Evolutionary conservation across 192 early-diverging fungal species (phyloP), one percentile per base, ranked within the genome.

Genomic region (Coemansia sp.): DNA sequence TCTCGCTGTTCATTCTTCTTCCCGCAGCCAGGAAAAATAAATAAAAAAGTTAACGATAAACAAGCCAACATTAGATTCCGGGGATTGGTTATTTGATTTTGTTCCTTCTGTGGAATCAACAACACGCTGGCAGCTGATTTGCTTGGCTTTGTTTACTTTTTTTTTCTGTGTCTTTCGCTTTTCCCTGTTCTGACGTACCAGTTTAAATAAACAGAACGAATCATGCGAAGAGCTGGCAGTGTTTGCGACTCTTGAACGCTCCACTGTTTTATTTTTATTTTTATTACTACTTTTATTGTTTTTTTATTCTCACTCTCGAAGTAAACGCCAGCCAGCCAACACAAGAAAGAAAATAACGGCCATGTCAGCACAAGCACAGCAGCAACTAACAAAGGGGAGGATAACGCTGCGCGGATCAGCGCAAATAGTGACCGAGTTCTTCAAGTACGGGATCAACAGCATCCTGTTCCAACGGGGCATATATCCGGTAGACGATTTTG

Each of bases 401-500:
- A 94, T 97, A 74, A 92, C 90, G 3, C 83, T 97, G n/a, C 78
- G 87, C 45, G 95, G 95, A 9, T 95, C 94, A 6, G 90, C 93
- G 5, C 86, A 86, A 41, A 90, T 93, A 45, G 90, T 97, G 10
- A 85, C 90, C 26, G 92, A 95, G 84, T 97, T 94, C 78, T 97
- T 97, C 82, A 91, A 90, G 71, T 93, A 88, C 49, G 85, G 89
- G 47, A 84, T 94, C 59, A 94, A 93, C 82, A 93, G 92, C 70
- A 92, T 98, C 36, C 86, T 98, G 32, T 97, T 91, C 71, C 94
- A 95, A 73, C 89, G 96, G 47, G 94, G 89, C 9, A 76, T 98
- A n/a, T 98, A 97, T 72, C 90, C 94, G n/a, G 86, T 90, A 4
- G 93, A 94, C 76, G 93, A 95, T 61, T 98, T 98, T 72, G 88